Conservation (phyloP, 2,329 filamentous ascomycete species). For the Aspergillus spinulosporus region DNA sequence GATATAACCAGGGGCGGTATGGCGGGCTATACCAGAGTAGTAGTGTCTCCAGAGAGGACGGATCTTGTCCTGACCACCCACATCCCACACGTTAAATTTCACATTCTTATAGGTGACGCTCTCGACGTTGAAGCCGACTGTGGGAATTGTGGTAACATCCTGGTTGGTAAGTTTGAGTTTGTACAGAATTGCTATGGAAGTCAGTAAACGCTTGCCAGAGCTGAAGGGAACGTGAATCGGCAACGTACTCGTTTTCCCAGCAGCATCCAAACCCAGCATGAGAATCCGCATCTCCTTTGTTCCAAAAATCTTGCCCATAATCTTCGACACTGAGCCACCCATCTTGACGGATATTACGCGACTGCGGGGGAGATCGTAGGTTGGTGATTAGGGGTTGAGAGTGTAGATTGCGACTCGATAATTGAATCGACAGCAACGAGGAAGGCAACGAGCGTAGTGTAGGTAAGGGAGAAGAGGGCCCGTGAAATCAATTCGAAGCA, state of each 20-base stretch:
- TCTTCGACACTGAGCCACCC: slow-evolving; percentile 91
- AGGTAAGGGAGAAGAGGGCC: slow-evolving; percentile 4
- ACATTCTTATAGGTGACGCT: slow-evolving; percentile 99
- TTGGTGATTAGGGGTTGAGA: not conserved
- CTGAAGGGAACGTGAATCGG: not conserved
- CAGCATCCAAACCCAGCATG: slow-evolving; percentile 96
- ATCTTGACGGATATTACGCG: slow-evolving; percentile 55
- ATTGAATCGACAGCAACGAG: not conserved
- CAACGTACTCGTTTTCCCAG: slow-evolving; percentile 81
- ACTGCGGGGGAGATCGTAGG: slow-evolving; percentile 14
- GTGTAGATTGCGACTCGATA: slow-evolving; percentile 1
- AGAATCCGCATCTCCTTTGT: slow-evolving; percentile 98
- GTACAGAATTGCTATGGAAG: slow-evolving; percentile 74
- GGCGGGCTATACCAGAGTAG: slow-evolving; percentile 65
- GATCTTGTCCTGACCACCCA: slow-evolving; percentile 98
- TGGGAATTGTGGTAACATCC: slow-evolving; percentile 97
- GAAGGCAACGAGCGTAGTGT: not conserved
- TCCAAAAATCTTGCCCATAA: slow-evolving; percentile 98
- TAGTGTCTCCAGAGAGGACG: slow-evolving; percentile 96
- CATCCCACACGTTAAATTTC: slow-evolving; percentile 99
- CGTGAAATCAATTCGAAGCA: not conserved
- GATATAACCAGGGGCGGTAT: not conserved
- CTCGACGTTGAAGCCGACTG: slow-evolving; percentile 98
- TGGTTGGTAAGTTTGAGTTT: slow-evolving; percentile 93
- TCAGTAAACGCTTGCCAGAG: slow-evolving; percentile 9